phyloP scores from a whole-genome alignment of 2,329 filamentous ascomycete genomes.

The Podosphaera leucotricha region DNA sequence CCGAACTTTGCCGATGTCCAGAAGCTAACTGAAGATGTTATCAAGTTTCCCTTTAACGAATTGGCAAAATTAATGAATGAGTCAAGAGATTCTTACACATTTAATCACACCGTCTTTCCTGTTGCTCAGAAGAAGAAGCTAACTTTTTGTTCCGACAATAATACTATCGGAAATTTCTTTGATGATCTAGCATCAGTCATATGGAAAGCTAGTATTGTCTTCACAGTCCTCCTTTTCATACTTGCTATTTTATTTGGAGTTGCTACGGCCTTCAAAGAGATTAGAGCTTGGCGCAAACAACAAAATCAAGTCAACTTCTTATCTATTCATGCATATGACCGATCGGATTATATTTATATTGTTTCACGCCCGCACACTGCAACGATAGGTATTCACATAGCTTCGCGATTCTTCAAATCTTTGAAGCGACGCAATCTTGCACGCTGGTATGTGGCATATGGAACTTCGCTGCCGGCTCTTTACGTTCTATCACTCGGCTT shows the following conservation, averaged over 20 bases:
- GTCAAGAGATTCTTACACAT: conserved; percentile 48
- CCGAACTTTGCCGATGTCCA: conserved; percentile 67
- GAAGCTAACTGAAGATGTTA: conserved; percentile 52
- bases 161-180: conserved; percentile 69
- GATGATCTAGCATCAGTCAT: conserved; percentile 41
- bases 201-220: conserved; percentile 45
- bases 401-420: conserved; percentile 42
- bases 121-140: conserved; percentile 63
- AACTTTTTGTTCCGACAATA: conserved; percentile 71
- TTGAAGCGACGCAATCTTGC: conserved; percentile 38
- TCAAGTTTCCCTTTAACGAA: conserved; percentile 59
- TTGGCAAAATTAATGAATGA: conserved; percentile 51
- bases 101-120: conserved; percentile 57
- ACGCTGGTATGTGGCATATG: conserved; percentile 42
- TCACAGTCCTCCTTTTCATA: conserved; percentile 50
- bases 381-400: conserved; percentile 43
- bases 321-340: conserved; percentile 41
- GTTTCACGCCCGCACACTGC: conserved; percentile 60
- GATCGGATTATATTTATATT: conserved; percentile 76
- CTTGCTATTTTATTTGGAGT: conserved; percentile 50
- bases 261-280: conserved; percentile 62
- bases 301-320: conserved; percentile 45
- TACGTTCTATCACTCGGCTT: conserved; percentile 43
- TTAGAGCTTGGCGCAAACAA: conserved; percentile 52
- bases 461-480: conserved; percentile 41